phyloP scores from a whole-genome alignment of 2,329 filamentous ascomycete species.

The Cadophora malorum region DNA sequence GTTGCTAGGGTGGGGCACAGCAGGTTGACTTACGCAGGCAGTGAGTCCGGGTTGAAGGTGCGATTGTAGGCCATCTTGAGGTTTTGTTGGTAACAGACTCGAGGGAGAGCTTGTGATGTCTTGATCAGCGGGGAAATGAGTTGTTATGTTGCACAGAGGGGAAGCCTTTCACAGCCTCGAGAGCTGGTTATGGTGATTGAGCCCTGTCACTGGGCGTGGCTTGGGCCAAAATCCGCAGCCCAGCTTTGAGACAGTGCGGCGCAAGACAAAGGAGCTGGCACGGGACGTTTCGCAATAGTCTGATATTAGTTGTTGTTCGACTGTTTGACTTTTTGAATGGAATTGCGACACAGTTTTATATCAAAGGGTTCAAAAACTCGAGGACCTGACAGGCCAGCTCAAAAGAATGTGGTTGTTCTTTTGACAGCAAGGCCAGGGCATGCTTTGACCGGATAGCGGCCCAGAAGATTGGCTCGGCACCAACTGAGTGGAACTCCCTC shows the following conservation, averaged over 20 bases:
- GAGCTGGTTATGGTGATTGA: constrained; percentile 8
- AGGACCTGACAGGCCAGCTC: not conserved
- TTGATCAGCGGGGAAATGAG: constrained; percentile 8
- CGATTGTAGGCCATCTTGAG: constrained; percentile 88
- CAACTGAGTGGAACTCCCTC: constrained; percentile 15
- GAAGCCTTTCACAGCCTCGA: constrained; percentile 15
- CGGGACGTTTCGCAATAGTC: not conserved
- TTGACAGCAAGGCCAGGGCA: not conserved
- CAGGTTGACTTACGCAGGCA: constrained; percentile 75
- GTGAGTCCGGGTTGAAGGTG: constrained; percentile 90
- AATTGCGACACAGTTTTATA: not conserved
- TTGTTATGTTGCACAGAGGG: constrained; percentile 17
- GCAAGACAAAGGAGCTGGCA: constrained; percentile 11
- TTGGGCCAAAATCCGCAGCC: constrained; percentile 10
- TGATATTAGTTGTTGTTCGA: not conserved
- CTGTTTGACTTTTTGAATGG: not conserved
- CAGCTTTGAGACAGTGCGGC: constrained; percentile 15
- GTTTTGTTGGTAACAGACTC: constrained; percentile 14
- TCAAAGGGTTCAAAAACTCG: not conserved
- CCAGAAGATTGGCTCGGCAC: constrained; percentile 9
- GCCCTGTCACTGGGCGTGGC: constrained; percentile 19
- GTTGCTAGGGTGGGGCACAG: constrained; percentile 22
- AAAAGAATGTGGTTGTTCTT: not conserved
- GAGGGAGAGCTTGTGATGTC: constrained; percentile 17
- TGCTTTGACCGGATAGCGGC: constrained; percentile 4